Percentiles rank a stretch among this genome's conserved stretches.
Conservation (phyloP, 2,329 filamentous ascomycete species). For the Xylariales sp. region DNA sequence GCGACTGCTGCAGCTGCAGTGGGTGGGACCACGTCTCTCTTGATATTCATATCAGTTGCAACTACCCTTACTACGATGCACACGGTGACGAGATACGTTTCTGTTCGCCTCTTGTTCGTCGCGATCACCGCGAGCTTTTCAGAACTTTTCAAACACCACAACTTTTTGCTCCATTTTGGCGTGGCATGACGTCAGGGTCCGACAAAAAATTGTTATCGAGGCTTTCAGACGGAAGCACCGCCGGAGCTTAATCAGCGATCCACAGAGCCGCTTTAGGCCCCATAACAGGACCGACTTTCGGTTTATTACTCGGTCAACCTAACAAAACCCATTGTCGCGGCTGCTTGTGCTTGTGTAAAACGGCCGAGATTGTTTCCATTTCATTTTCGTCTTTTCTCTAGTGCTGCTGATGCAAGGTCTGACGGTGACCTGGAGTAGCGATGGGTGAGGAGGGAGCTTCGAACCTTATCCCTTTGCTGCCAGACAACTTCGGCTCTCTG, state of each 20-base stretch:
- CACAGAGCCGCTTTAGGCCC: constrained; percentile 8
- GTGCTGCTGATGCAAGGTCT: background rate
- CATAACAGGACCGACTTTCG: constrained; percentile 12
- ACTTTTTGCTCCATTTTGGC: too few relatives aligned
- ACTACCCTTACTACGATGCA: too few relatives aligned
- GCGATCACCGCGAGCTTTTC: too few relatives aligned
- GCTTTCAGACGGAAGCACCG: too few relatives aligned
- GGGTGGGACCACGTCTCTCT: too few relatives aligned
- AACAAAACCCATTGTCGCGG: constrained; percentile 1
- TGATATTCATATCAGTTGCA: too few relatives aligned
- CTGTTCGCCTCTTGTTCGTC: too few relatives aligned
- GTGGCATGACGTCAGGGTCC: background rate
- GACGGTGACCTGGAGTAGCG: background rate
- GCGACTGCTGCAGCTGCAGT: too few relatives aligned
- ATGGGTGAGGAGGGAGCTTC: background rate
- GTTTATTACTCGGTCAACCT: constrained; percentile 10
- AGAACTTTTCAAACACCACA: too few relatives aligned
- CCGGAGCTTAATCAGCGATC: constrained; percentile 3
- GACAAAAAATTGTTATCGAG: background rate
- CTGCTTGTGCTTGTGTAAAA: constrained; percentile 5
- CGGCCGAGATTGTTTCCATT: constrained; percentile 4
- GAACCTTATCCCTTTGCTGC: background rate
- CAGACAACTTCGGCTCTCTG: background rate
- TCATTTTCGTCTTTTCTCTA: background rate
- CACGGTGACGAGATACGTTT: too few relatives aligned